Evolutionary conservation across 1,139 yeast genomes (phyloP).

Genomic region (Lodderomyces theae): DNA sequence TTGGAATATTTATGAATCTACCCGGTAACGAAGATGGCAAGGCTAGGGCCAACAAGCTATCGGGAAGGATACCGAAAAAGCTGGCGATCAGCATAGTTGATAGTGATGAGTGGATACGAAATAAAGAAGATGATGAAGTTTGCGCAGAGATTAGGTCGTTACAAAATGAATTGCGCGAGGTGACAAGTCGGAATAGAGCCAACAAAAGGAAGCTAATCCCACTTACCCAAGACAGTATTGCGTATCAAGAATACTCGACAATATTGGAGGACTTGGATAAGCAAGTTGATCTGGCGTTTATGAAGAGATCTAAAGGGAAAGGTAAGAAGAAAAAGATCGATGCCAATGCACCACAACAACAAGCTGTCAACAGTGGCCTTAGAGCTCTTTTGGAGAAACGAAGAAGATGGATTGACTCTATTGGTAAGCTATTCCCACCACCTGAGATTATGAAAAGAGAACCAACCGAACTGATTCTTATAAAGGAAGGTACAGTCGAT

Average conservation of each 20-base stretch:
- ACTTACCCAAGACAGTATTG: constrained; percentile 81
- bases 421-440: constrained; percentile 77
- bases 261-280: constrained; percentile 91
- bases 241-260: constrained; percentile 91
- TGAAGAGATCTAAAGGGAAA: constrained; percentile 79
- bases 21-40: constrained; percentile 28
- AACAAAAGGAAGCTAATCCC: constrained; percentile 69
- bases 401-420: constrained; percentile 80
- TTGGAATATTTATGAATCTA: constrained; percentile 81
- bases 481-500: constrained; percentile 41
- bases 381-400: constrained; percentile 82
- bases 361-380: constrained; percentile 72
- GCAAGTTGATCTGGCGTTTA: constrained; percentile 93
- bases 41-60: constrained; percentile 19
- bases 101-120: constrained; percentile 71
- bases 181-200: constrained; percentile 61
- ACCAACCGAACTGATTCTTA: constrained; percentile 59
- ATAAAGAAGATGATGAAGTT: constrained; percentile 91
- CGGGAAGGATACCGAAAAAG: constrained; percentile 20
- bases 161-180: constrained; percentile 65
- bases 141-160: constrained; percentile 76
- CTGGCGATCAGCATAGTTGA: constrained; percentile 44
- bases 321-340: constrained; percentile 72
- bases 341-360: constrained; percentile 37
- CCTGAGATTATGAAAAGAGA: constrained; percentile 72